Evolutionary conservation across 352 stramenopile species (phyloP).

Genomic region (Globisporangium paddicum): DNA sequence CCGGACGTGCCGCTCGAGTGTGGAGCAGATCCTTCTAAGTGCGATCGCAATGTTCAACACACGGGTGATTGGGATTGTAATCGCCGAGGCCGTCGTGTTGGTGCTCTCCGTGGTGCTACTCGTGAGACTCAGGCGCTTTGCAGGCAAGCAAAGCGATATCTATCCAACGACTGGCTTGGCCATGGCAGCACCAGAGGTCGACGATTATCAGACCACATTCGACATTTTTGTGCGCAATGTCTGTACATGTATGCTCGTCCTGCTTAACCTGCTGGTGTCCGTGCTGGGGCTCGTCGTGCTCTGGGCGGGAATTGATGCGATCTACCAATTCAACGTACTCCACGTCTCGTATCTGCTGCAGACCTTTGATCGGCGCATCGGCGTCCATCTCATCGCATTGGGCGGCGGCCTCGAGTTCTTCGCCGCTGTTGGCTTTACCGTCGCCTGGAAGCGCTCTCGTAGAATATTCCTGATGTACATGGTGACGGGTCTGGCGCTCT

Average conservation of each 20-base stretch:
- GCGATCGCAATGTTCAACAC: slow-evolving; percentile 13
- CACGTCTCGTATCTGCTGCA: slow-evolving; percentile 53
- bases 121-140: slow-evolving; percentile 23
- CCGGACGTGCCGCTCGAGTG: slow-evolving; percentile 20
- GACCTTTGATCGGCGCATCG: slow-evolving; percentile 48
- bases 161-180: not conserved
- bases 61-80: slow-evolving; percentile 13
- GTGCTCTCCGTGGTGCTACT: slow-evolving; percentile 17
- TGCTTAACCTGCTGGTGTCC: slow-evolving; percentile 19
- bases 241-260: slow-evolving; percentile 7
- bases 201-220: slow-evolving; percentile 10
- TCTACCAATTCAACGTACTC: slow-evolving; percentile 67
- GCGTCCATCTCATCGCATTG: slow-evolving; percentile 37
- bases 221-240: slow-evolving; percentile 9
- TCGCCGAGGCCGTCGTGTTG: slow-evolving; percentile 18
- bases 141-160: not conserved
- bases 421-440: slow-evolving; percentile 22
- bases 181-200: not conserved
- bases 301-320: slow-evolving; percentile 41
- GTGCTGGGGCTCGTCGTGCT: slow-evolving; percentile 29
- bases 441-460: slow-evolving; percentile 20
- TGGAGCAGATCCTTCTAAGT: slow-evolving; percentile 7
- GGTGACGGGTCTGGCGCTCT: slow-evolving; percentile 30
- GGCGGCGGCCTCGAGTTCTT: slow-evolving; percentile 37
- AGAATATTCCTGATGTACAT: slow-evolving; percentile 29